Percentiles rank a stretch among this genome's conserved stretches.
These are phyloP conservation scores for Aristolochia contorta DNA, from an alignment of 164 flowering plant species.

Conservation along the genomic window DNA sequence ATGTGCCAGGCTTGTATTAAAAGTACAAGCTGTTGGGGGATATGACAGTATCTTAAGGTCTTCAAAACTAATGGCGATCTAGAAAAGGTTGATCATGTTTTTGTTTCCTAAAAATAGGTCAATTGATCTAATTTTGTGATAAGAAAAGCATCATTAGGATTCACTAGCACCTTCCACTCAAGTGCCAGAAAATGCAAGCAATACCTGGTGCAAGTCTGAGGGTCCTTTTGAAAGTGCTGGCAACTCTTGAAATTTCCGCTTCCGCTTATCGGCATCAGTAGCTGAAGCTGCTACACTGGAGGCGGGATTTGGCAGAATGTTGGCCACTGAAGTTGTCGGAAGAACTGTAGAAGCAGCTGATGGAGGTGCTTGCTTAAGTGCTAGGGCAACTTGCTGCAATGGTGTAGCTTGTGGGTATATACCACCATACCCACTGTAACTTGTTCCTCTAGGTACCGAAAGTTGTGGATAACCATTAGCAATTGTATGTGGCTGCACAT, in stretches of 20 bases:
- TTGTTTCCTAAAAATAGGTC: too few species aligned
- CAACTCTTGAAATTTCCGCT: conserved; percentile 84
- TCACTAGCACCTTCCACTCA: too few species aligned
- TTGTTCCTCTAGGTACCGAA: conserved; percentile 45
- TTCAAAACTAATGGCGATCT: too few species aligned
- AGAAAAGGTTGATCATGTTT: too few species aligned
- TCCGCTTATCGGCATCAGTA: conserved; percentile 40
- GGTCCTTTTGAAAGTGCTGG: conserved; percentile 41
- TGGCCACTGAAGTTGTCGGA: conserved; percentile 27
- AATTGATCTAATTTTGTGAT: too few species aligned
- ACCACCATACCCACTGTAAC: conserved; percentile 88
- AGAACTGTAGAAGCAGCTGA: conserved; percentile 24
- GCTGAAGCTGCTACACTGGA: conserved; percentile 9
- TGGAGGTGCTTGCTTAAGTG: conserved; percentile 62
- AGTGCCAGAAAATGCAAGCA: neutral
- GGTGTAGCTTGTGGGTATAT: conserved; percentile 97
- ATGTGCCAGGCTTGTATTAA: too few species aligned
- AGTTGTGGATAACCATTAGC: conserved; percentile 31
- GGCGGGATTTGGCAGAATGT: conserved; percentile 13
- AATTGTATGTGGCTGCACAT: conserved; percentile 26
- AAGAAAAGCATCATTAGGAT: too few species aligned
- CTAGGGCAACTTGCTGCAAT: conserved; percentile 92
- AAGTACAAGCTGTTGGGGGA: too few species aligned
- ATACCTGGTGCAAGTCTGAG: conserved; percentile 52
- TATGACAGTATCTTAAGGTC: too few species aligned